Conservation (phyloP, 768 basidiomycete genomes). For the Mycena haematopus region DNA sequence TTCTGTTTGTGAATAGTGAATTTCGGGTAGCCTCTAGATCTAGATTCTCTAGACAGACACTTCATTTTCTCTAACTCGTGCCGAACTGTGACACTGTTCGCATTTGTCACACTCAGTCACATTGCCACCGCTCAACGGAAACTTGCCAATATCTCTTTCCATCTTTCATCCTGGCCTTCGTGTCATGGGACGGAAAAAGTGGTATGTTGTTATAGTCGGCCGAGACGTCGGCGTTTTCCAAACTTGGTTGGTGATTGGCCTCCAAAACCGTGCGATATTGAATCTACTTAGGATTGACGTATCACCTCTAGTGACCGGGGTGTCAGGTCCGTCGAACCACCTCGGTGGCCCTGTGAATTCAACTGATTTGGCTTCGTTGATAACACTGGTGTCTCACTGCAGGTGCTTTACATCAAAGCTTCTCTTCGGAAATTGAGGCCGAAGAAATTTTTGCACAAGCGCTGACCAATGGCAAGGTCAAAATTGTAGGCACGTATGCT, state of each 20-base stretch:
- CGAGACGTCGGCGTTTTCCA: conserved; percentile 46
- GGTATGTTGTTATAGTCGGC: conserved; percentile 51
- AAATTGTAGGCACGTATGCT: conserved; percentile 30
- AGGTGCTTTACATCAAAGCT: conserved; percentile 51
- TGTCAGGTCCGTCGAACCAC: no score
- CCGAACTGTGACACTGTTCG: no score
- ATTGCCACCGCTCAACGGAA: no score
- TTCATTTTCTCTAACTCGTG: no score
- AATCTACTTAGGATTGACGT: conserved; percentile 49
- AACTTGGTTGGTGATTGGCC: conserved; percentile 41
- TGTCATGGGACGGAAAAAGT: conserved; percentile 44
- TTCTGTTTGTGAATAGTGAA: no score
- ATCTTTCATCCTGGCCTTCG: background rate
- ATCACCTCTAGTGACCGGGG: conserved; percentile 43
- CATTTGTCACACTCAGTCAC: no score
- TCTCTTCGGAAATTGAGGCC: conserved; percentile 51
- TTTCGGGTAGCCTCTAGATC: no score
- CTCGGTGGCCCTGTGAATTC: no score
- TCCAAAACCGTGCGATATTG: background rate
- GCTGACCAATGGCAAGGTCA: conserved; percentile 37
- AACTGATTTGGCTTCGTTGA: no score
- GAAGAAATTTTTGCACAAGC: conserved; percentile 37
- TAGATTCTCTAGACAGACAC: no score
- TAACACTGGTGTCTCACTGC: conserved; percentile 39
- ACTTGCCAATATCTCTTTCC: background rate